Percentiles rank a stretch among this genome's conserved stretches.
These are phyloP conservation scores for Prunus kanzakura DNA, from an alignment of 306 rosid genomes.

Conservation along the genomic window DNA sequence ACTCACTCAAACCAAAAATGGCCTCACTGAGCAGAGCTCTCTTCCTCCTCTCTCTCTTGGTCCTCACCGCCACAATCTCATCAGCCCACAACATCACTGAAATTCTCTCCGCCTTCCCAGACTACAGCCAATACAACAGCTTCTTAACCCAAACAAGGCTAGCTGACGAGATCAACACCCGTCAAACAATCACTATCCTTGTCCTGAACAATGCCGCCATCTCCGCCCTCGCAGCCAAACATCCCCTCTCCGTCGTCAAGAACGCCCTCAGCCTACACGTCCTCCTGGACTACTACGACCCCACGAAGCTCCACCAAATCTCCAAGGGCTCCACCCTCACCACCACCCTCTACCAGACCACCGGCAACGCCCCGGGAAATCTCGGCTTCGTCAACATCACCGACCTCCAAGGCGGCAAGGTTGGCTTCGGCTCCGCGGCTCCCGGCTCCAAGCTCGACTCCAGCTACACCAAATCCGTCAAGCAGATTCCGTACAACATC, in stretches of 20 bases:
- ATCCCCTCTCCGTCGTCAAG: constrained; percentile 78
- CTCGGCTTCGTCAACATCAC: constrained; percentile 89
- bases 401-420: constrained; percentile 78
- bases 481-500: constrained; percentile 76
- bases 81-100: constrained; percentile 89
- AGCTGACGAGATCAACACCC: constrained; percentile 86
- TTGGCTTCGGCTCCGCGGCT: constrained; percentile 81
- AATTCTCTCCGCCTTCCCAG: constrained; percentile 53
- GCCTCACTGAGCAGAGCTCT: constrained; percentile 1
- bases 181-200: constrained; percentile 75
- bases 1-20: constrained; percentile 32
- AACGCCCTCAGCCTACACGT: constrained; percentile 69
- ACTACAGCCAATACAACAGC: constrained; percentile 55
- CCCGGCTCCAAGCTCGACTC: constrained; percentile 91
- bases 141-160: constrained; percentile 60
- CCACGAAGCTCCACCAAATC: constrained; percentile 70
- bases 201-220: constrained; percentile 59
- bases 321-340: constrained; percentile 65
- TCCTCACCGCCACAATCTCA: constrained; percentile 27
- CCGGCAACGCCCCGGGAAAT: constrained; percentile 73
- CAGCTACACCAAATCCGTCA: constrained; percentile 66
- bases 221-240: constrained; percentile 50
- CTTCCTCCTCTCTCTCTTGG: constrained; percentile 19
- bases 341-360: constrained; percentile 89
- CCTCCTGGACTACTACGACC: constrained; percentile 83